Evolutionary conservation across 2,329 filamentous ascomycete species (phyloP).

Genomic region (Trichoderma cornu-damae): DNA sequence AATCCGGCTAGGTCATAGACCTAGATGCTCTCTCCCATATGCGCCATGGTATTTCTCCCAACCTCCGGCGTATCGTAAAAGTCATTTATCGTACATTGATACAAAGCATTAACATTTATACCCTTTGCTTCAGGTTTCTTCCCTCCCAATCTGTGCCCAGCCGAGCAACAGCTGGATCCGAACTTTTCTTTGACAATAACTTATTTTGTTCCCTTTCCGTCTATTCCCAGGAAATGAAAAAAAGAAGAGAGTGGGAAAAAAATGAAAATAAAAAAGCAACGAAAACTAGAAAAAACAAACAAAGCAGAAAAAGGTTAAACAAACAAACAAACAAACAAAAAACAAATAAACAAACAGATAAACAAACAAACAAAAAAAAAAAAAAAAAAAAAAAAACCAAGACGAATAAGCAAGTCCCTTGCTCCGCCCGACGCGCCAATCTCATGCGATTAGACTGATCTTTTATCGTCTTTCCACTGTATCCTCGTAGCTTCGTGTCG

Average conservation of each 20-base stretch:
- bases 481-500: slow-evolving; percentile 13
- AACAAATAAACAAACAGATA: too few relatives aligned
- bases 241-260: neutral
- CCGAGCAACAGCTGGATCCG: slow-evolving; percentile 24
- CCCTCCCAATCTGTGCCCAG: slow-evolving; percentile 22
- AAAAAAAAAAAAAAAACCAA: neutral
- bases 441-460: slow-evolving; percentile 4
- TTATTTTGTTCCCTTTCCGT: slow-evolving; percentile 14
- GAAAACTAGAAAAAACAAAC: too few relatives aligned
- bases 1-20: slow-evolving; percentile 6
- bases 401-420: neutral
- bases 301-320: neutral
- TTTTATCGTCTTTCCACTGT: neutral
- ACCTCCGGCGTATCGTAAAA: slow-evolving; percentile 26
- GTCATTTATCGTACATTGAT: slow-evolving; percentile 35
- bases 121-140: too few relatives aligned
- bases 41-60: slow-evolving; percentile 24
- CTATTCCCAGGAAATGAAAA: slow-evolving; percentile 17
- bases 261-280: neutral
- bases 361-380: neutral
- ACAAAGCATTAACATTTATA: slow-evolving; percentile 34
- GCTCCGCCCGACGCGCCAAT: slow-evolving; percentile 8
- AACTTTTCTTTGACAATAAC: slow-evolving; percentile 15
- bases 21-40: slow-evolving; percentile 19
- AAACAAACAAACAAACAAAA: neutral